Base-by-base conservation (phyloP, 768 basidiomycete species). In the Hericium coralloides region DNA sequence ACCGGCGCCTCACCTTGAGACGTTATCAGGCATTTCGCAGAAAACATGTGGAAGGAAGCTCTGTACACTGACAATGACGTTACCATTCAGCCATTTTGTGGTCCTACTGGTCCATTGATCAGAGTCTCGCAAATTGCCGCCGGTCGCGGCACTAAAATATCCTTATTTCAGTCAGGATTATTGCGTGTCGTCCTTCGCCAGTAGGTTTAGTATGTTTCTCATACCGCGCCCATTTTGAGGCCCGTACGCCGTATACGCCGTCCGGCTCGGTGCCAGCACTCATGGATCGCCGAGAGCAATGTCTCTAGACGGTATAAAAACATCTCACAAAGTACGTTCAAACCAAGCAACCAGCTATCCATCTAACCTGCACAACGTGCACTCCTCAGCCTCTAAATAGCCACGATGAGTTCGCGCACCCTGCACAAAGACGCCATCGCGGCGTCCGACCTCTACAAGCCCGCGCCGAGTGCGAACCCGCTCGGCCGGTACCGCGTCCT, bases 401-500 rank as follows among this genome's bases (percentile, higher is more conserved):
- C 39, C 12, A 14, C 39, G 9, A 41, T n/a, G n/a, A 41, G 12
- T 12, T 41, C 39, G 10, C 4, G n/a, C 39, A n/a, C n/a, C 3
- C 39, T 14, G 39, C 14, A 41, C 39, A 41, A 41, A n/a, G 39
- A 41, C n/a, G 9, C 3, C 4, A 41, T n/a, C n/a, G n/a, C n/a
- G n/a, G n/a, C n/a, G n/a, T n/a, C n/a, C n/a, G n/a, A n/a, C n/a
- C n/a, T 41, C 14, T 41, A 4, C 39, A 41, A 41, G 39, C 7
- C 48, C n/a, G 4, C 17, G 48, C 45, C 59, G 0, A 4, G 4
- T n/a, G 14, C 51, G 4, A 63, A 56, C 2, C 15, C 20, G 10
- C 59, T 64, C 5, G 64, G 60, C n/a, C 59, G 58, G 38, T 57
- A 59, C 49, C 57, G 63, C 12, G 43, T 55, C 12, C 57, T 65